Base-by-base conservation (phyloP, 345 rosid species). In the Arabis hirsuta region DNA sequence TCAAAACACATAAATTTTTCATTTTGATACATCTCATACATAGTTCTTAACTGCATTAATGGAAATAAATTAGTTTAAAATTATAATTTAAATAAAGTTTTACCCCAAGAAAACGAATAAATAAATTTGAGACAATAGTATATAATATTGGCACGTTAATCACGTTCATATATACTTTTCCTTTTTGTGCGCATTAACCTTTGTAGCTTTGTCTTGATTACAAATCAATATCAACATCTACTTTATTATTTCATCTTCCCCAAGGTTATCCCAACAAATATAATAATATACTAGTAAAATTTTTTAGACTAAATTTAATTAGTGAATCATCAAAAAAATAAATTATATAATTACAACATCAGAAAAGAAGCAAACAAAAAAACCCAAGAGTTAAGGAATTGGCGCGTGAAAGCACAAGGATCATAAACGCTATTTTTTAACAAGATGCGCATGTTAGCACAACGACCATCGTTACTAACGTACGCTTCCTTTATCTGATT, bases 171-270 rank as follows among this genome's bases (percentile, higher is more conserved):
- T 58, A 62, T 36, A 13, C 24, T 47, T 58, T 64, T 57, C 67
- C 72, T 71, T 56, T 57, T 64, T 71, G 71, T 48, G 73, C 67
- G 62, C 78, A 73, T 58, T 66, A 66, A 41, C 43, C 54, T 68
- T 73, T 55, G 51, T 64, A 26, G 54, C 24, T 22, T 22, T 22
- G 24, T 45, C 45, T 36, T 47, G 26, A 58, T 32, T 29, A 36
- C 16, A 55, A 52, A 71, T 64, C 68, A 71, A 67, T 51, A 76
- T 71, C 76, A 58, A 70, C 26, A 7, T 9, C 48, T 41, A 56
- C 65, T 41, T 71, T 65, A 76, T 43, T 57, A 14, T 65, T 45
- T 65, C 67, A 71, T 53, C 56, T 41, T 24, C 70, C 59, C 67
- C 66, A 3, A 70, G n/a, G 67, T 70, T 65, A 57, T 44, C 62